Conservation (phyloP, 1,139 yeast species). For the Yamadazyma atmosphaerica region DNA sequence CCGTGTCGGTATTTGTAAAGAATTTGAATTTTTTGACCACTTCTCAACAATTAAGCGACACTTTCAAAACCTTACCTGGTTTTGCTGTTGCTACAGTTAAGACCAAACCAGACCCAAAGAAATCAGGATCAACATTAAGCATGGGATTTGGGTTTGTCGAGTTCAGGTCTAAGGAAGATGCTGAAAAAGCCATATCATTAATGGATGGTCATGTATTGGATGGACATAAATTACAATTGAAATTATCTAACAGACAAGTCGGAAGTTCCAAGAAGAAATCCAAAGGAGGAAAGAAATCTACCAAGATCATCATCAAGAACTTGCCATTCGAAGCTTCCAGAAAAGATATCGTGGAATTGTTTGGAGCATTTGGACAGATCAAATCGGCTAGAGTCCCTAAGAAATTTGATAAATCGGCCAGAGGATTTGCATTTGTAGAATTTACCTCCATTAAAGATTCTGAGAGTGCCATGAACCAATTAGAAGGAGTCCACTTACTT, state of each 20-base stretch:
- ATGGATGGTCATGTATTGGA: constrained; percentile 80
- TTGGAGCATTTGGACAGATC: constrained; percentile 91
- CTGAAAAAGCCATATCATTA: constrained; percentile 68
- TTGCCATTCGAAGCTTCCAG: constrained; percentile 95
- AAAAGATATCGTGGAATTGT: constrained; percentile 85
- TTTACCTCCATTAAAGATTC: constrained; percentile 88
- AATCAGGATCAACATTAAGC: constrained; percentile 61
- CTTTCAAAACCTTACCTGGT: constrained; percentile 73
- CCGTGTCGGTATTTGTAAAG: constrained; percentile 86
- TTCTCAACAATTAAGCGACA: constrained; percentile 50
- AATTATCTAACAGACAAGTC: constrained; percentile 75
- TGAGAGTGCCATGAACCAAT: constrained; percentile 90
- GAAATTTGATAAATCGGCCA: constrained; percentile 90
- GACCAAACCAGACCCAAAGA: constrained; percentile 85
- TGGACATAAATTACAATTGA: constrained; percentile 88
- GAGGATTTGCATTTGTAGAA: constrained; percentile 98
- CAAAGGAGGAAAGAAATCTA: constrained; percentile 41
- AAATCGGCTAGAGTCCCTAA: constrained; percentile 95
- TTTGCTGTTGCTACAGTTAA: constrained; percentile 82
- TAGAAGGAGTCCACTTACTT: constrained; percentile 93
- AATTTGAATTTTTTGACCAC: constrained; percentile 88
- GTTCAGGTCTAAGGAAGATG: constrained; percentile 75
- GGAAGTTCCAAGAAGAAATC: constrained; percentile 28
- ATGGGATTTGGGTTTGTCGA: constrained; percentile 99
- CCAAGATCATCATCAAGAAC: constrained; percentile 90